Evolutionary conservation across 768 basidiomycete genomes (phyloP), one percentile per base, ranked within the genome.

Genomic region (Tricholoma saponaceum): DNA sequence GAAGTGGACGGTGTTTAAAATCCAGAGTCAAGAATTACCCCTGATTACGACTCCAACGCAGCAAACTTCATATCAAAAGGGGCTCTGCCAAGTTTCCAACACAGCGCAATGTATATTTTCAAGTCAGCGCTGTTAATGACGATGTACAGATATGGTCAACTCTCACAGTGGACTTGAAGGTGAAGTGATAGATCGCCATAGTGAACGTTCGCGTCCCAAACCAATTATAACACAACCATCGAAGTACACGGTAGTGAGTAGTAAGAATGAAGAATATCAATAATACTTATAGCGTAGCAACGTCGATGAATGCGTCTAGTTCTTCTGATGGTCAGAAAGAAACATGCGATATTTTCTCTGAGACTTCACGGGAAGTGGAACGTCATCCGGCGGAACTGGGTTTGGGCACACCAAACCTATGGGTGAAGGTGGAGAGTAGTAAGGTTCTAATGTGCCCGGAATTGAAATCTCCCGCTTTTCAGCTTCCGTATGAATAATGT

Each of bases 281-380:
- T 20, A 20, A 43, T 20, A 41, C n/a, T 5, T 5, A 9, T n/a
- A n/a, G 39, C 39, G 18, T 4, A 41, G 16, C 9, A 43, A 20
- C 7, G 1, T 20, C 6, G 18, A 18, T 41, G n/a, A 4, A 18
- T 7, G 12, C 33, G 12, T 33, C 28, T 9, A 35, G 9, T 35
- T 35, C 35, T 35, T 10, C 35, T 14, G 35, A 35, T 43, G 41
- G 20, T 43, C 41, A 18, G 6, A 6, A 16, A 52, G 37, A 18
- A 61, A 60, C 53, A 63, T 51, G 44, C 18, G 41, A 20, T 65
- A 64, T 54, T 68, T 68, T 46, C 67, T 46, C 58, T 64, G 65
- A 12, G 62, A 64, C 43, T 68, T 68, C 46, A 66, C 62, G 20
- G 67, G 67, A 20, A 67, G 52, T 8, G 65, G 63, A 3, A 60